Percentiles rank a stretch among this genome's conserved stretches.
Evolutionary conservation across 2,329 filamentous ascomycete species (phyloP).

Genomic region (Fusarium mangiferae): DNA sequence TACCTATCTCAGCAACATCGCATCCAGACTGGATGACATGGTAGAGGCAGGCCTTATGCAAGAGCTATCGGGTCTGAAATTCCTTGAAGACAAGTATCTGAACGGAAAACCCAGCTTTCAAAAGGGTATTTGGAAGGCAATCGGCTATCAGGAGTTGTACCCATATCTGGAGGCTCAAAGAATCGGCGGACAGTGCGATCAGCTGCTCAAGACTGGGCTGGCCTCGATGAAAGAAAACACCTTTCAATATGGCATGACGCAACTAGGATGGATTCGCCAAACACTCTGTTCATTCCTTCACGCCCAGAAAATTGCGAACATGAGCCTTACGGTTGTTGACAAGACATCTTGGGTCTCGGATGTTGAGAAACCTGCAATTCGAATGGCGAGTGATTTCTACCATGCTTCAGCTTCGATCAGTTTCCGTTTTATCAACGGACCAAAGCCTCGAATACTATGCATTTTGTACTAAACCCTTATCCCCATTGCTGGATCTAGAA

Average conservation of each 20-base stretch:
- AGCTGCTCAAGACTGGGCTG: neutral
- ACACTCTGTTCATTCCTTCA: neutral
- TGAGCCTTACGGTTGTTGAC: neutral
- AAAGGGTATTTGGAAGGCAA: neutral
- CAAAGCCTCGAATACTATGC: neutral
- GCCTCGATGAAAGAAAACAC: neutral
- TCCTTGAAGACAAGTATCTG: neutral
- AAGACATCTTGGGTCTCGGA: neutral
- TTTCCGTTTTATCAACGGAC: neutral
- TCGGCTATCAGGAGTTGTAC: neutral
- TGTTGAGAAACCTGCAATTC: neutral
- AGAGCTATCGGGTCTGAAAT: neutral
- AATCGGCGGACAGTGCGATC: accelerated
- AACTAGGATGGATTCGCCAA: neutral
- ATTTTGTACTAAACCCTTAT: neutral
- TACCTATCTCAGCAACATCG: neutral
- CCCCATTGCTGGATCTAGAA: neutral
- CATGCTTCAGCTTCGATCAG: neutral
- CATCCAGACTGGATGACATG: neutral
- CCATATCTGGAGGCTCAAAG: neutral
- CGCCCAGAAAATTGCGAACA: neutral
- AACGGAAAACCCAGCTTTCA: neutral
- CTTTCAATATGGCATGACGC: neutral
- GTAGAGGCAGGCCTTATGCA: neutral
- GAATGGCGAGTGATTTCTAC: neutral